phyloP scores from a whole-genome alignment of 305 asterid genomes.

The Euphrasia arctica region DNA sequence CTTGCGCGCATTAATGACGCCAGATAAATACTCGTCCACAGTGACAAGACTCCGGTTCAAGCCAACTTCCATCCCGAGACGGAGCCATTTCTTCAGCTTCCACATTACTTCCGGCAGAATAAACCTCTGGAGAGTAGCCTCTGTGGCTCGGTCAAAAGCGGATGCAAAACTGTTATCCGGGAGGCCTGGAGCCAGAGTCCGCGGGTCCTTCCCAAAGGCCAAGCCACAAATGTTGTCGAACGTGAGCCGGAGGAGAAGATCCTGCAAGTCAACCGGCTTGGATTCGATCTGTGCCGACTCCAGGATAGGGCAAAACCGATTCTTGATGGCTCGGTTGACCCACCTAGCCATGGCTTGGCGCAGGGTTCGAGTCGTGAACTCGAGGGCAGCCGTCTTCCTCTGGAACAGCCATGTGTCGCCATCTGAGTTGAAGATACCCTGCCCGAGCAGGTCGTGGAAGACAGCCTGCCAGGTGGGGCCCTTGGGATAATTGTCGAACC shows the following conservation, averaged over 20 bases:
- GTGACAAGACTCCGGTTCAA: conserved; percentile 71
- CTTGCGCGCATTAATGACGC: conserved; percentile 62
- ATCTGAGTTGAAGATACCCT: conserved; percentile 92
- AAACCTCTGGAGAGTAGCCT: conserved; percentile 80
- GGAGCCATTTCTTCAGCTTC: conserved; percentile 85
- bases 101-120: conserved; percentile 73
- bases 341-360: conserved; percentile 96
- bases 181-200: conserved; percentile 61
- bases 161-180: conserved; percentile 71
- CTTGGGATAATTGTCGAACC: conserved; percentile 89
- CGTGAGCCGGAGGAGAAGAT: conserved; percentile 81
- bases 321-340: conserved; percentile 76
- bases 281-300: conserved; percentile 51
- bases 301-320: conserved; percentile 68
- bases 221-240: conserved; percentile 90
- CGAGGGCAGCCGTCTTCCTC: conserved; percentile 84
- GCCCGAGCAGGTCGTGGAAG: conserved; percentile 82
- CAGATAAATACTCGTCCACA: conserved; percentile 64
- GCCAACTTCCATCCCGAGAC: conserved; percentile 84
- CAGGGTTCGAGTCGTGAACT: conserved; percentile 80
- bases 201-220: conserved; percentile 91
- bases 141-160: conserved; percentile 90
- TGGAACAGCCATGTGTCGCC: conserved; percentile 95
- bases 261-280: conserved; percentile 76
- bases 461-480: conserved; percentile 98